Evolutionary conservation across 1,284 basidiomycete genomes (phyloP).

Genomic region (Trametes versicolor): DNA sequence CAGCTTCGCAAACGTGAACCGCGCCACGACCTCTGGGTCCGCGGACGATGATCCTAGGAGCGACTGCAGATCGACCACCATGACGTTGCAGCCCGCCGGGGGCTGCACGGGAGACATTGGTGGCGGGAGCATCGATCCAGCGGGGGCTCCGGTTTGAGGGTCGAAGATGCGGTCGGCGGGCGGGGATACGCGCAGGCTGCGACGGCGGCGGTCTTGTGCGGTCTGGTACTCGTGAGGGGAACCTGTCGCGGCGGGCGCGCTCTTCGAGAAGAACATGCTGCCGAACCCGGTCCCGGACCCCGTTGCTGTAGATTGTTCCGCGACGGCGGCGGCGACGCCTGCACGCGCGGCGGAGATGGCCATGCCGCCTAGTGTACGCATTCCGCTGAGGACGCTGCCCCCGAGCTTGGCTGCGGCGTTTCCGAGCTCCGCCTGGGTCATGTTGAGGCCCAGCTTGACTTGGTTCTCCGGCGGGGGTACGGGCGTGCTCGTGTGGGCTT

Average conservation of each 20-base stretch:
- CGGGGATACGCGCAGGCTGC: conserved; percentile 26
- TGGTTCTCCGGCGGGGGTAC: conserved; percentile 24
- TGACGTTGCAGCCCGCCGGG: conserved; percentile 52
- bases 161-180: conserved; percentile 24
- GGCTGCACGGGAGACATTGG: conserved; percentile 28
- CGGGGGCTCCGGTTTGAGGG: not conserved
- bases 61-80: conserved; percentile 62
- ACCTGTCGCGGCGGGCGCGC: conserved; percentile 59
- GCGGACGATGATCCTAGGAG: conserved; percentile 41
- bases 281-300: conserved; percentile 12
- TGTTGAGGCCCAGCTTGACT: conserved; percentile 30
- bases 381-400: conserved; percentile 67
- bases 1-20: conserved; percentile 58
- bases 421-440: conserved; percentile 59
- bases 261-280: conserved; percentile 63
- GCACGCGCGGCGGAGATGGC: conserved; percentile 60
- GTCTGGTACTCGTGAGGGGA: conserved; percentile 31
- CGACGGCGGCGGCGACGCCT: conserved; percentile 39
- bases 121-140: conserved; percentile 16
- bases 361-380: conserved; percentile 71
- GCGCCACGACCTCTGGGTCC: conserved; percentile 50
- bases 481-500: conserved; percentile 39
- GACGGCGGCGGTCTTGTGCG: conserved; percentile 19
- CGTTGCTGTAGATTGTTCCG: not conserved
- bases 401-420: conserved; percentile 66